A percentile compares a stretch with the other conserved stretches of the same genome.
These are phyloP conservation scores for Conticribra weissflogii DNA, from an alignment of 108 stramenopile genomes.

Conservation along the genomic window DNA sequence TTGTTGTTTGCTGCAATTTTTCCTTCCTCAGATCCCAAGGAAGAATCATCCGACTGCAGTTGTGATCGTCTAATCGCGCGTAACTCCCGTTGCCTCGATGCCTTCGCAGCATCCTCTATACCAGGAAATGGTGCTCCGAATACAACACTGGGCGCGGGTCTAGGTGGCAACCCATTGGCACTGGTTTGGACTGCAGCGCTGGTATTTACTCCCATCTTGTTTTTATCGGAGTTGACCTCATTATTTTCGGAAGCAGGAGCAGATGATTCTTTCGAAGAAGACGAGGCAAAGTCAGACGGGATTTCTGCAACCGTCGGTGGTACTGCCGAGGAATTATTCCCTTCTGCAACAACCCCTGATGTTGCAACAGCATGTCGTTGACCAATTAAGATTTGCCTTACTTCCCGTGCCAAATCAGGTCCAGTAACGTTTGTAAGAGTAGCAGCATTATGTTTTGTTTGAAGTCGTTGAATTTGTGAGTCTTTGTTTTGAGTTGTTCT, in stretches of 20 bases:
- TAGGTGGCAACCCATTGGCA: too few species aligned
- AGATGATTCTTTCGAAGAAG: background rate
- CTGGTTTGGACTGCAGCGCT: too few species aligned
- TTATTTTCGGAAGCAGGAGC: background rate
- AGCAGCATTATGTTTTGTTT: slow-evolving; percentile 37
- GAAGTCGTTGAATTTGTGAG: slow-evolving; percentile 12
- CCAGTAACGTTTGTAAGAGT: slow-evolving; percentile 69
- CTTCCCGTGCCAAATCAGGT: slow-evolving; percentile 61
- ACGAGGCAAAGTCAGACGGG: background rate
- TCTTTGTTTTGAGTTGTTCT: too few species aligned
- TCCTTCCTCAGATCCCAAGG: background rate
- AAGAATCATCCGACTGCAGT: background rate
- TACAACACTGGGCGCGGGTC: background rate
- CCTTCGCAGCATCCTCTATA: slow-evolving; percentile 65
- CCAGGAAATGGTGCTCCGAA: slow-evolving; percentile 47
- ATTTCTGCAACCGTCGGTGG: slow-evolving; percentile 8
- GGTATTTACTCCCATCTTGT: background rate
- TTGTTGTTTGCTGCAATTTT: background rate
- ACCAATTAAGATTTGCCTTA: slow-evolving; percentile 59
- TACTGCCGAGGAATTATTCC: slow-evolving; percentile 7
- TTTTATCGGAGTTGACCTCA: background rate
- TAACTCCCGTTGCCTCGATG: slow-evolving; percentile 49
- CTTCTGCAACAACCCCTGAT: slow-evolving; percentile 15
- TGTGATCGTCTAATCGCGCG: slow-evolving; percentile 16
- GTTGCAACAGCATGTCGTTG: slow-evolving; percentile 38